These are phyloP conservation scores for Prasinococcaceae sp. DNA, from an alignment of 139 green algal genomes.

Conservation along the genomic window DNA sequence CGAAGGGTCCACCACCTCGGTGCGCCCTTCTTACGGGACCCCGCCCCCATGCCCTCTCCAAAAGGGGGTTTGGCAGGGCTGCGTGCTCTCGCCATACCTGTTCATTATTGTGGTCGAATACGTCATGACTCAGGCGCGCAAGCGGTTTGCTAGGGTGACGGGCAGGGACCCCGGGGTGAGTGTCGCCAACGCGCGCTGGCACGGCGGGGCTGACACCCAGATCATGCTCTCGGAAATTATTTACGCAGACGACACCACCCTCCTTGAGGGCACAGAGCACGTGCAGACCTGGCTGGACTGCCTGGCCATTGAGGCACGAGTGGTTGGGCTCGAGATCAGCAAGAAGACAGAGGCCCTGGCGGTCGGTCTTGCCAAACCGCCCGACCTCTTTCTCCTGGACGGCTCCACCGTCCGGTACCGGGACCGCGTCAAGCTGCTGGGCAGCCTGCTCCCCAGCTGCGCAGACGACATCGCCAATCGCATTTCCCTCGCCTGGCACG, in stretches of 20 bases:
- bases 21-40: neutral
- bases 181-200: neutral
- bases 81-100: too few relatives aligned
- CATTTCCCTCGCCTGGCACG: neutral
- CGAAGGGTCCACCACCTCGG: neutral
- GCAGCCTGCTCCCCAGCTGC: too few relatives aligned
- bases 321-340: neutral
- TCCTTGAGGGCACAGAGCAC: neutral
- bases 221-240: neutral
- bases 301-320: neutral
- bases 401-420: neutral
- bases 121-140: neutral
- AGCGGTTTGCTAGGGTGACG: neutral
- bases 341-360: neutral
- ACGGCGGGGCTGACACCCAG: neutral
- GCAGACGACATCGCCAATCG: too few relatives aligned
- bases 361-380: neutral
- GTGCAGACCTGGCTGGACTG: neutral
- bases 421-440: neutral
- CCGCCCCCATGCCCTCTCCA: neutral
- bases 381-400: neutral
- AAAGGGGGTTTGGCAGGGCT: too few relatives aligned
- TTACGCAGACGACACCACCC: neutral
- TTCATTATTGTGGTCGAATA: neutral
- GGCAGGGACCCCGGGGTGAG: neutral